Conservation (phyloP, 1,139 yeast genomes). For the Debaryomyces robertsiae region DNA sequence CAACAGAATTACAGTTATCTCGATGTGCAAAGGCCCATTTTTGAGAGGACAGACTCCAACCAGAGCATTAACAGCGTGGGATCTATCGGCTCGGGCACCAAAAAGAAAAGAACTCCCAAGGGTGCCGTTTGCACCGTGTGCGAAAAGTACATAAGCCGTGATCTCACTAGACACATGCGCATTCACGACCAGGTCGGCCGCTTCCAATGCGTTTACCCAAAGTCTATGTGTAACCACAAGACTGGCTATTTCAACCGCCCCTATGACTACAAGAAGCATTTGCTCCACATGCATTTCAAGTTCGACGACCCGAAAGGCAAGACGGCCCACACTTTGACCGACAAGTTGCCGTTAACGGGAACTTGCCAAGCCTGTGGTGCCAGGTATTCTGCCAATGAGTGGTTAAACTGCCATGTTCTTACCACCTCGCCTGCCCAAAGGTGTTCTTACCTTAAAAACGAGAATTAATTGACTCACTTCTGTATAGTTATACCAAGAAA, state of each 20-base stretch:
- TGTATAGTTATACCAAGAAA: no score
- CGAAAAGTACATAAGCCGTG: constrained; percentile 46
- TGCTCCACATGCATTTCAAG: constrained; percentile 46
- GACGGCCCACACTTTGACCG: constrained; percentile 45
- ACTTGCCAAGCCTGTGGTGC: constrained; percentile 43
- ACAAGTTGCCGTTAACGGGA: constrained; percentile 44
- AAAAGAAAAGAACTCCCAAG: constrained; percentile 37
- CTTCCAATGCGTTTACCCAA: constrained; percentile 49
- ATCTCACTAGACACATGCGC: constrained; percentile 48
- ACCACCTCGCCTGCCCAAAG: constrained; percentile 24
- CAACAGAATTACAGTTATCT: constrained; percentile 6
- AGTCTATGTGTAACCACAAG: constrained; percentile 44
- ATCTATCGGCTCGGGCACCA: constrained; percentile 15
- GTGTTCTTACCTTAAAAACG: constrained; percentile 27
- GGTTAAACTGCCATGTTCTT: constrained; percentile 47
- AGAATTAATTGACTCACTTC: constrained; percentile 6
- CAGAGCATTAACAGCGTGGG: constrained; percentile 26
- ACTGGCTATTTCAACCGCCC: constrained; percentile 51
- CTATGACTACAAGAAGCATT: constrained; percentile 51
- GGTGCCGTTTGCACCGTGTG: constrained; percentile 47
- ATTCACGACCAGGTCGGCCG: constrained; percentile 52
- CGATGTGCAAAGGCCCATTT: constrained; percentile 12
- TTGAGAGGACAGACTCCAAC: constrained; percentile 25
- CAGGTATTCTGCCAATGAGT: constrained; percentile 38
- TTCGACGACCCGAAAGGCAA: constrained; percentile 50